Evolutionary conservation across 139 green algal genomes (phyloP), one percentile per base, ranked within the genome.

Genomic region (Zygnema cylindricum): DNA sequence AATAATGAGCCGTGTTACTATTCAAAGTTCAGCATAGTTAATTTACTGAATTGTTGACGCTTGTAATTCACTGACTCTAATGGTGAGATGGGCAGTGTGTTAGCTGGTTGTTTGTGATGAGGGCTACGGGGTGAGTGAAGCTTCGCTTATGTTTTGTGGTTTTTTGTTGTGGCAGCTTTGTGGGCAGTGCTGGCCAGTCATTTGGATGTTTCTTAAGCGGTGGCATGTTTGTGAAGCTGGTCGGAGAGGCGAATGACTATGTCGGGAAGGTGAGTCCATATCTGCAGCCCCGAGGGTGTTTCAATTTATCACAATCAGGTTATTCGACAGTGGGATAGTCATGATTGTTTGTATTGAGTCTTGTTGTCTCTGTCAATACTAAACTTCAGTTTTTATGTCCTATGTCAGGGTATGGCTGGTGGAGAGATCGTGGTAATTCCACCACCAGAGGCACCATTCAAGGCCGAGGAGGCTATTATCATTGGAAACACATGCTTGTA

Each of bases 401-500:
- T 76, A 7, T 43, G 36, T 3, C 86, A 91, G 82, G 95, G 97
- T 92, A 99, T 99, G 96, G 95, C 94, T 22, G 97, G 97, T 35
- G 97, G 97, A n/a, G 94, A 97, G 35, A 92, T 99, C 23, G 88
- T 92, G 71, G 98, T 99, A 85, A 91, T 97, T 85, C 97, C 96
- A 0, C 96, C 95, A 0, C 81, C 95, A 23, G 91, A 92, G 0
- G 82, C 77, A 23, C 71, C 84, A 7, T 98, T 97, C 88, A 79
- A 87, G 0, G 69, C 95, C 1, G 93, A 95, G 81, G 43, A 91
- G 0, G 93, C 96, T 1, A 96, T 91, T 77, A 93, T 99, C 35
- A 95, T 98, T 30, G 97, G 97, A 89, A 99, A 99, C 95, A 99
- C 97, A 38, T 99, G 96, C 93, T 92, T 99, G 43, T 99, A 99